Evolutionary conservation across 2,329 filamentous ascomycete species (phyloP), one percentile per base, ranked within the genome.

Genomic region (Monosporascus sp.): DNA sequence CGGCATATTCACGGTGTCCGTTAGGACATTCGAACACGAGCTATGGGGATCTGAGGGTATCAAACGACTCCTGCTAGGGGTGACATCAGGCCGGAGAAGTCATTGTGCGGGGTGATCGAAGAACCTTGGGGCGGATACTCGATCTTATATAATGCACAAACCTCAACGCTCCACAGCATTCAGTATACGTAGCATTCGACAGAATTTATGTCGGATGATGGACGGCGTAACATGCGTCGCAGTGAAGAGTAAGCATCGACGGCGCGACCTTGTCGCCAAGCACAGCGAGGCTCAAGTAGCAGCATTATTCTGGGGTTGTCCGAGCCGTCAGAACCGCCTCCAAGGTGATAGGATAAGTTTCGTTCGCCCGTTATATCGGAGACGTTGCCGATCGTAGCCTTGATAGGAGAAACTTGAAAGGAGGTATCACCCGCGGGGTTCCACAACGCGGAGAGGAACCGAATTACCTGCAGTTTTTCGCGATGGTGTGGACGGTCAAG

Each of bases 1-100:
- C n/a, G 51, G 39, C 51, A 53, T 53, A 14, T 25, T 49, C 39
- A 39, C 48, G 20, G 20, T 41, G 6, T 41, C 38, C 5, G 17
- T 17, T 4, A 8, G 38, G 11, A n/a, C 9, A 41, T 41, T 41
- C 38, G 9, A 41, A 44, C n/a, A 20, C 14, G 22, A 8, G 20
- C 8, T 44, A 25, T 11, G 22, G 20, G 25, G 7, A 11, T 11
- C 14, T 11, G 20, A 18, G 1, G 6, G 41, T 25, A 15, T 6
- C 41, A 44, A 20, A n/a, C n/a, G 22, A 15, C 22, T 44, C 38
- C 38, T 18, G 17, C 27, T 41, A 14, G 1, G 17, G 6, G 18
- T n/a, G 17, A 41, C 5, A n/a, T 3, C 38, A n/a, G 6, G 3
- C 38, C 3, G 17, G 17, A 20, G 22, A 6, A 20, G 7, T 20